Percentiles rank a stretch among this genome's conserved stretches.
phyloP scores from a whole-genome alignment of 768 basidiomycete species.

The Mycena sanguinolenta region DNA sequence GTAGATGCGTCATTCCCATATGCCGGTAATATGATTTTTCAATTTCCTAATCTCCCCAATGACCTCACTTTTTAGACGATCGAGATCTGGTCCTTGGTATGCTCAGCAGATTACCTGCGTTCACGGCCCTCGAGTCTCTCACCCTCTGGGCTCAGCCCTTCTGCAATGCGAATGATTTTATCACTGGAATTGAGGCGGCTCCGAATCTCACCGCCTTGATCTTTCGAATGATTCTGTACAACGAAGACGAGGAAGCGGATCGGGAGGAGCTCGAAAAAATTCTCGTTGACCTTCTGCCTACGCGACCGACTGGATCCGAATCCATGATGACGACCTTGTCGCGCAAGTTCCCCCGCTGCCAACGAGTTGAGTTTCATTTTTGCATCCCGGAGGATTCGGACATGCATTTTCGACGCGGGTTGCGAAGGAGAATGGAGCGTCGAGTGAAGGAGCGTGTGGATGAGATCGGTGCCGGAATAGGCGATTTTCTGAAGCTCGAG shows the following conservation, averaged over 20 bases:
- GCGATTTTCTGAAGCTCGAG: neutral
- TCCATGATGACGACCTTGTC: conserved; percentile 2
- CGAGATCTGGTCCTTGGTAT: no score
- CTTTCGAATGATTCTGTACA: conserved; percentile 1
- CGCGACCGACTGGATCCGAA: neutral
- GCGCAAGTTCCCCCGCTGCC: conserved; percentile 1
- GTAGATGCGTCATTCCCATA: neutral
- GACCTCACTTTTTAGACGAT: no score
- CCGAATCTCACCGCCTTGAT: conserved; percentile 9
- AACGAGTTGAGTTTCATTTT: conserved; percentile 9
- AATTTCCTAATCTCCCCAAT: neutral
- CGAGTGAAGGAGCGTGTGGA: neutral
- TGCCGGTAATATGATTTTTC: neutral
- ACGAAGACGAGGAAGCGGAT: neutral
- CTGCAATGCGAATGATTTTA: neutral
- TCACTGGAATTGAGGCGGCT: neutral
- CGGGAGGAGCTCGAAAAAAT: neutral
- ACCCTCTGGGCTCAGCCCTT: neutral
- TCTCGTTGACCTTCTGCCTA: neutral
- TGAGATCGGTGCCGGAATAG: neutral
- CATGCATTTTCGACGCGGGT: conserved; percentile 9
- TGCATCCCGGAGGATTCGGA: neutral
- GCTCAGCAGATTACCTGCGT: neutral
- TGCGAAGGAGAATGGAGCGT: conserved; percentile 10
- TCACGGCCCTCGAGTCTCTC: conserved; percentile 4